A percentile compares a stretch with the other conserved stretches of the same genome.
Evolutionary conservation across 495 filamentous ascomycete species (phyloP).

Genomic region (Aspergillus kassunensis): DNA sequence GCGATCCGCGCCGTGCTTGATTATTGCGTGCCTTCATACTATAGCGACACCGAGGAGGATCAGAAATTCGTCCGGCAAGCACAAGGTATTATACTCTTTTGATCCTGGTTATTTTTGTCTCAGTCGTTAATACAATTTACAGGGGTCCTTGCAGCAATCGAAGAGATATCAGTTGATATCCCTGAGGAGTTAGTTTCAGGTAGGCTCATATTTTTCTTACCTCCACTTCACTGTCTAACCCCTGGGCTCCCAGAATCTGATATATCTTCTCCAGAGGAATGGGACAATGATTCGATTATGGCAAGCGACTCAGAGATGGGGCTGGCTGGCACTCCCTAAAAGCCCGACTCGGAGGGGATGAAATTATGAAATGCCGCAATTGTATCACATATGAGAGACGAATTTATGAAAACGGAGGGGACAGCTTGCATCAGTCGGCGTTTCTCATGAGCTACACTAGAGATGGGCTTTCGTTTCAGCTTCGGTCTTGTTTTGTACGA

Average conservation of each 20-base stretch:
- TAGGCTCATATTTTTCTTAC: slow-evolving; percentile 24
- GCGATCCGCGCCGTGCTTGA: slow-evolving; percentile 37
- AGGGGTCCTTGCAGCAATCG: slow-evolving; percentile 31
- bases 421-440: slow-evolving; percentile 27
- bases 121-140: slow-evolving; percentile 10
- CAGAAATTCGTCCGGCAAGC: slow-evolving; percentile 28
- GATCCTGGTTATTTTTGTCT: neutral
- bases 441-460: slow-evolving; percentile 15
- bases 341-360: neutral
- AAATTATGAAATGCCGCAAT: slow-evolving; percentile 17
- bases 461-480: slow-evolving; percentile 13
- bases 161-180: slow-evolving; percentile 33
- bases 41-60: slow-evolving; percentile 40
- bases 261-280: slow-evolving; percentile 39
- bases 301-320: slow-evolving; percentile 44
- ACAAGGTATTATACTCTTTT: slow-evolving; percentile 35
- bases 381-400: slow-evolving; percentile 28
- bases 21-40: slow-evolving; percentile 41
- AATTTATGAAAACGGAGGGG: slow-evolving; percentile 21
- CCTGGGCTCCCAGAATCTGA: slow-evolving; percentile 35
- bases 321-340: slow-evolving; percentile 33
- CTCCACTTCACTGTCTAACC: slow-evolving; percentile 20
- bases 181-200: slow-evolving; percentile 42
- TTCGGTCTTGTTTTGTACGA: slow-evolving; percentile 11
- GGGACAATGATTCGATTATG: slow-evolving; percentile 43